Percentiles rank a stretch among this genome's conserved stretches.
Conservation (phyloP, 805 yeast species). For the Starmera pachycereana region DNA sequence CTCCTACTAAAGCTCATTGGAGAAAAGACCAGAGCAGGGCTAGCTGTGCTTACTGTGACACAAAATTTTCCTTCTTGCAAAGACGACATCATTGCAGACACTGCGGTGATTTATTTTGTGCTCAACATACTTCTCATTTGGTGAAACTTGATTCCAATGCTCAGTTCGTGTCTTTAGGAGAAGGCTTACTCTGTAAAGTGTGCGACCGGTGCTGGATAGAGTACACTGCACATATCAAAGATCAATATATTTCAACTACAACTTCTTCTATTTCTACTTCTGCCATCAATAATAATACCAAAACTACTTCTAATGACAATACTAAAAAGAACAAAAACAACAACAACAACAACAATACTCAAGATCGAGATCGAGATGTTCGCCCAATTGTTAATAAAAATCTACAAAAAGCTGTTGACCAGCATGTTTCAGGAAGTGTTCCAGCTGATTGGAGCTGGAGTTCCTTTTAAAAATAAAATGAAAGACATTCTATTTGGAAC, state of each 20-base stretch:
- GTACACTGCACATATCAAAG: conserved; percentile 39
- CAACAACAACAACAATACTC: conserved; percentile 43
- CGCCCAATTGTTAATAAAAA: neutral
- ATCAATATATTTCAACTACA: conserved; percentile 11
- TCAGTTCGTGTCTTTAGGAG: conserved; percentile 54
- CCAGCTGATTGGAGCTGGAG: conserved; percentile 82
- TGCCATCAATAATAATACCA: neutral
- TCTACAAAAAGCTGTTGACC: conserved; percentile 15
- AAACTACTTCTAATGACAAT: conserved; percentile 1
- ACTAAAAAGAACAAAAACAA: conserved; percentile 23
- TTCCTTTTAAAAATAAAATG: conserved; percentile 34
- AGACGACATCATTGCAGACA: conserved; percentile 78
- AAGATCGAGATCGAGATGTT: conserved; percentile 17
- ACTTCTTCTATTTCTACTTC: neutral
- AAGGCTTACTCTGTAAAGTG: conserved; percentile 58
- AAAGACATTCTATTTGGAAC: no score
- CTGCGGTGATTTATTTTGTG: conserved; percentile 76
- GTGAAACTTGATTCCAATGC: conserved; percentile 48
- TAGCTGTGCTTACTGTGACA: conserved; percentile 60
- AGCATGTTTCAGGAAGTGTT: conserved; percentile 32
- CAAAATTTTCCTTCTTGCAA: conserved; percentile 65
- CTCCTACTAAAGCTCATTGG: conserved; percentile 53
- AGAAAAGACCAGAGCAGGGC: conserved; percentile 55
- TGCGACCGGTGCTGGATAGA: conserved; percentile 59
- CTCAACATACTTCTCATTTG: conserved; percentile 51